Evolutionary conservation across 345 rosid genomes (phyloP).

Genomic region (Hevea brasiliensis): DNA sequence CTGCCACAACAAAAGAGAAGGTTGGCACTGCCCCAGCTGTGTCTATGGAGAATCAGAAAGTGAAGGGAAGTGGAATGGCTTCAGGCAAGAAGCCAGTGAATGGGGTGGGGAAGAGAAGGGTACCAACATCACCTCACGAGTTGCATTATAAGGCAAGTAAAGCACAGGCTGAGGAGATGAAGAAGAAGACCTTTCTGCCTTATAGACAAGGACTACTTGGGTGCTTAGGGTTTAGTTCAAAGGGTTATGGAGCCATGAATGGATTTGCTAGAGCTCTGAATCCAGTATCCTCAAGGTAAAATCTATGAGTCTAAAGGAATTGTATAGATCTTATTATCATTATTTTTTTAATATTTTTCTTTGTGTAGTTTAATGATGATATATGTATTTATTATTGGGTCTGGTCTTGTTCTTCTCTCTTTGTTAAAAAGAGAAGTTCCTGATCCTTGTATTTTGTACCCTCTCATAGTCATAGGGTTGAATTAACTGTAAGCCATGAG

Average conservation of each 20-base stretch:
- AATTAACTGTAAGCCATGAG: slow-evolving; percentile 7
- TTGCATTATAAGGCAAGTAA: slow-evolving; percentile 82
- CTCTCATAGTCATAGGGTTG: slow-evolving; percentile 6
- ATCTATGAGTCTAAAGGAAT: not conserved
- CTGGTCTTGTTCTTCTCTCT: slow-evolving; percentile 7
- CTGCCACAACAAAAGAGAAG: slow-evolving; percentile 32
- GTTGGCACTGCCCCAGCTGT: not conserved
- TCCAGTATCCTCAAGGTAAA: slow-evolving; percentile 85
- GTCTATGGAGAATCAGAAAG: slow-evolving; percentile 21
- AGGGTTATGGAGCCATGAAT: slow-evolving; percentile 90
- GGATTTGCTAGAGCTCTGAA: slow-evolving; percentile 85
- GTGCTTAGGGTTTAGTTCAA: slow-evolving; percentile 92
- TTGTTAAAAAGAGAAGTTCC: slow-evolving; percentile 16
- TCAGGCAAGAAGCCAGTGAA: slow-evolving; percentile 46
- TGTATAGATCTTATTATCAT: slow-evolving; percentile 23
- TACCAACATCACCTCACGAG: slow-evolving; percentile 84
- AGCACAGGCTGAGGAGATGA: slow-evolving; percentile 97
- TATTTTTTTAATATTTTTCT: not conserved
- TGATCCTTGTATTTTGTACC: slow-evolving; percentile 13
- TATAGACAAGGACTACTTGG: slow-evolving; percentile 95
- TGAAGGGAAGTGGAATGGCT: slow-evolving; percentile 20
- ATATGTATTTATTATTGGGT: slow-evolving; percentile 13
- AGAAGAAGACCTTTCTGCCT: slow-evolving; percentile 90
- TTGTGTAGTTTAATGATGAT: not conserved
- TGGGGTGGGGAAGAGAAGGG: slow-evolving; percentile 60